Base-by-base conservation (phyloP, 2,329 filamentous ascomycete species). In the Diaporthe capsici region DNA sequence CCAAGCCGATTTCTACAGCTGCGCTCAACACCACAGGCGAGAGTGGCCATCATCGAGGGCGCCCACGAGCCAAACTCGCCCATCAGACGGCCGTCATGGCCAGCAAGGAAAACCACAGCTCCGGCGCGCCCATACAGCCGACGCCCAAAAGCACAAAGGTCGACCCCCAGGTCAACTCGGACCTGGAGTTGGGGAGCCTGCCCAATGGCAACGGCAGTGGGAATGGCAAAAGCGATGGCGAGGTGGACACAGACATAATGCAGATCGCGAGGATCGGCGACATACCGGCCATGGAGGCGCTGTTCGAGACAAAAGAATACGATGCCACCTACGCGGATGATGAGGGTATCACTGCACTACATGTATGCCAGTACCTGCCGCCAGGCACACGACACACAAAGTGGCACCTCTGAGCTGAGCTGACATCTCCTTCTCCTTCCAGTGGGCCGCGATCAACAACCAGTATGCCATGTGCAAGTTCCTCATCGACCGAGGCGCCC, bases 371-470 rank as follows among this genome's bases (percentile, higher is more conserved):
- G 10, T 20, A 22, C 65, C 58, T 68, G 63, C 58, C 53, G 70
- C 28, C 39, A 34, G 20, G 31, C 22, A 39, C 28, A 71, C 61
- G 57, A 78, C 74, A 68, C 57, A 42, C 63, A 39, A 49, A 10
- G 39, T 28, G 28, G 8, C 65, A 55, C 39, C 63, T n/a, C n/a
- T 44, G 39, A 60, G 58, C n/a, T 44, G 39, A 60, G 58, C 71
- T 75, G 44, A 58, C 70, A 44, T 57, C 28, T 31, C 4, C 60
- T 6, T 15, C 51, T 58, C 37, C 72, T 75, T 79, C 72, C 83
- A 99, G 95, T 99, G 97, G 97, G 97, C 97, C 63, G 95, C 97
- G 51, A 98, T 99, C 84, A 99, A 99, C 87, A 98, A 98, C 82
- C 97, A 98, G 84, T 97, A 96, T 86, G 94, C 95, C 79, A 95